These are phyloP conservation scores for Russula abietina DNA, from an alignment of 768 basidiomycete species.

Conservation along the genomic window DNA sequence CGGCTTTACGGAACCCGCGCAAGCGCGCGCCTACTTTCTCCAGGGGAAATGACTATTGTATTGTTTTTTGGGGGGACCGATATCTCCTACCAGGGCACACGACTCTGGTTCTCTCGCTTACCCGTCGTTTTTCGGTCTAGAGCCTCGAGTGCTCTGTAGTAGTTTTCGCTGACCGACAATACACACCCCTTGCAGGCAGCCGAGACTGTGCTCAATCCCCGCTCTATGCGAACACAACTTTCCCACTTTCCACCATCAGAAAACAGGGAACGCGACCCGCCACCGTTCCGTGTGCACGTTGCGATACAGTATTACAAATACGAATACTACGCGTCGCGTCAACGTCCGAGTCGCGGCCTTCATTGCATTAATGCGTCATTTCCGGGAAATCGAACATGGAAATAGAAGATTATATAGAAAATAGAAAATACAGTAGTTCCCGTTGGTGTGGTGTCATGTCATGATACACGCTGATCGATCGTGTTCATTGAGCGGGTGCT, in stretches of 20 bases:
- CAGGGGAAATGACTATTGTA: neutral
- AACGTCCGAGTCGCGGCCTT: too few species aligned
- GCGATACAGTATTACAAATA: too few species aligned
- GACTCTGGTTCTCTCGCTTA: neutral
- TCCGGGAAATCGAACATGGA: too few species aligned
- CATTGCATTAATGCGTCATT: too few species aligned
- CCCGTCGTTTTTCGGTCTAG: neutral
- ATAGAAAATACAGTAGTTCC: too few species aligned
- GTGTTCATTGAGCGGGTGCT: too few species aligned
- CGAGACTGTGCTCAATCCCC: neutral
- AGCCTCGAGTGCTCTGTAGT: neutral
- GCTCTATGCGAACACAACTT: neutral
- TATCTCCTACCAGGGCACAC: neutral
- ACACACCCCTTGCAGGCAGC: too few species aligned
- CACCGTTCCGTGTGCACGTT: too few species aligned
- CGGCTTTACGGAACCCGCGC: neutral
- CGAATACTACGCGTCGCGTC: too few species aligned
- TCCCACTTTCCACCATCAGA: neutral
- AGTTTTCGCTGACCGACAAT: neutral
- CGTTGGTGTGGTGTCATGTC: too few species aligned
- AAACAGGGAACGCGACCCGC: neutral
- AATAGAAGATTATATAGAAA: too few species aligned
- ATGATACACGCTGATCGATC: too few species aligned
- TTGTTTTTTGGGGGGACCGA: neutral
- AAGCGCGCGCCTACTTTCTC: neutral